Evolutionary conservation across 2,329 filamentous ascomycete genomes (phyloP).

Genomic region (Tolypocladium pustulatum): DNA sequence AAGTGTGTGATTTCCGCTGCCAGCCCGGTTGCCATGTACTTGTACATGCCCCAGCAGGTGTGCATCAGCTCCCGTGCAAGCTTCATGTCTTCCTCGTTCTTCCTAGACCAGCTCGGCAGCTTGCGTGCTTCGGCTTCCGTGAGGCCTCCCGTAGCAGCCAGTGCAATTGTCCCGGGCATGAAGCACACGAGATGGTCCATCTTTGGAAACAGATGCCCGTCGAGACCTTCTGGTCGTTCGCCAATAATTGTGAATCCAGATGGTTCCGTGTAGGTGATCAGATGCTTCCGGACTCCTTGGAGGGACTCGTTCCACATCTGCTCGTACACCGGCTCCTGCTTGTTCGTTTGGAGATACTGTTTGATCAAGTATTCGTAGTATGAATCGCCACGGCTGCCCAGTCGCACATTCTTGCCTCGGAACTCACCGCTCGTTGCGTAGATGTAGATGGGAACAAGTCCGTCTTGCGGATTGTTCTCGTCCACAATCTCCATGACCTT

Average conservation of each 20-base stretch:
- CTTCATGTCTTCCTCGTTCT: conserved; percentile 77
- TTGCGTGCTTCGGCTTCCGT: conserved; percentile 67
- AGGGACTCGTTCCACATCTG: conserved; percentile 91
- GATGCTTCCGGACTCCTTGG: conserved; percentile 76
- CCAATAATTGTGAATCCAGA: conserved; percentile 80
- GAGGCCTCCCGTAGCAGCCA: conserved; percentile 72
- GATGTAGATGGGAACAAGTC: conserved; percentile 86
- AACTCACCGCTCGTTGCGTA: conserved; percentile 71
- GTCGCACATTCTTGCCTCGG: conserved; percentile 72
- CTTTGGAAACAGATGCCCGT: conserved; percentile 61
- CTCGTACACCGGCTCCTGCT: conserved; percentile 73
- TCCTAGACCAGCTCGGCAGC: conserved; percentile 59
- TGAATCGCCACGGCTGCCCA: conserved; percentile 90
- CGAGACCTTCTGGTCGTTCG: conserved; percentile 69
- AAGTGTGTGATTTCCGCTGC: conserved; percentile 94
- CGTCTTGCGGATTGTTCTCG: conserved; percentile 66
- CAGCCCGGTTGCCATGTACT: conserved; percentile 79
- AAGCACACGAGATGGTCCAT: conserved; percentile 99
- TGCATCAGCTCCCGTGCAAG: conserved; percentile 87
- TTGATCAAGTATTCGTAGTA: conserved; percentile 99
- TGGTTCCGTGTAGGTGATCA: conserved; percentile 77
- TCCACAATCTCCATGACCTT: conserved; percentile 88
- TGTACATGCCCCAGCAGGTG: conserved; percentile 98
- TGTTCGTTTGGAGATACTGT: conserved; percentile 89
- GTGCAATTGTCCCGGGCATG: conserved; percentile 88